These are phyloP conservation scores for Naegleria gruberi DNA, from an alignment of 208 protist genomes.

Conservation along the genomic window DNA sequence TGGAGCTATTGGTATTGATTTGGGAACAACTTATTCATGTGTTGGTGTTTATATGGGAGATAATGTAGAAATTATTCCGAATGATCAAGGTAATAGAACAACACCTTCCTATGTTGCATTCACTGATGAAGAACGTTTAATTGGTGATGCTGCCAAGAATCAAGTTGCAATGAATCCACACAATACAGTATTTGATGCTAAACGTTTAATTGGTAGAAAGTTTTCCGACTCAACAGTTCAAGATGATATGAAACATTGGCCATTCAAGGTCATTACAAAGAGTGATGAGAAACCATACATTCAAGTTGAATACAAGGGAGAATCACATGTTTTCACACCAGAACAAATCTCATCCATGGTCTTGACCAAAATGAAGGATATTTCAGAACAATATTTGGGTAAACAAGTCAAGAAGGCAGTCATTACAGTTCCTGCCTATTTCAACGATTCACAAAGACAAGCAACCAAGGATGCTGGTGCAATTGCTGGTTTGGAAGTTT, in stretches of 20 bases:
- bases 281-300: conserved; percentile 57
- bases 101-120: conserved; percentile 90
- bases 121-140: conserved; percentile 62
- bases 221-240: conserved; percentile 80
- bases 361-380: conserved; percentile 85
- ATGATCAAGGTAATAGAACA: conserved; percentile 85
- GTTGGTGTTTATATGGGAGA: conserved; percentile 93
- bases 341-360: conserved; percentile 87
- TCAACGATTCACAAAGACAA: conserved; percentile 92
- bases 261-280: conserved; percentile 73
- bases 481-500: conserved; percentile 83
- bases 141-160: conserved; percentile 81
- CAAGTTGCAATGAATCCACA: conserved; percentile 72
- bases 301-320: conserved; percentile 48
- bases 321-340: conserved; percentile 65
- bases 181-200: conserved; percentile 89
- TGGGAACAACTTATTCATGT: conserved; percentile 92
- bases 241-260: conserved; percentile 86
- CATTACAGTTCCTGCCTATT: conserved; percentile 92
- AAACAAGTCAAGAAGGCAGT: conserved; percentile 81
- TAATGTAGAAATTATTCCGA: conserved; percentile 84
- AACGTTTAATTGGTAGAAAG: conserved; percentile 85
- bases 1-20: conserved; percentile 79
- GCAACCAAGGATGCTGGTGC: conserved; percentile 94
- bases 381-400: conserved; percentile 87